Conservation (phyloP, 2,329 filamentous ascomycete genomes). For the Biscogniauxia marginata region DNA sequence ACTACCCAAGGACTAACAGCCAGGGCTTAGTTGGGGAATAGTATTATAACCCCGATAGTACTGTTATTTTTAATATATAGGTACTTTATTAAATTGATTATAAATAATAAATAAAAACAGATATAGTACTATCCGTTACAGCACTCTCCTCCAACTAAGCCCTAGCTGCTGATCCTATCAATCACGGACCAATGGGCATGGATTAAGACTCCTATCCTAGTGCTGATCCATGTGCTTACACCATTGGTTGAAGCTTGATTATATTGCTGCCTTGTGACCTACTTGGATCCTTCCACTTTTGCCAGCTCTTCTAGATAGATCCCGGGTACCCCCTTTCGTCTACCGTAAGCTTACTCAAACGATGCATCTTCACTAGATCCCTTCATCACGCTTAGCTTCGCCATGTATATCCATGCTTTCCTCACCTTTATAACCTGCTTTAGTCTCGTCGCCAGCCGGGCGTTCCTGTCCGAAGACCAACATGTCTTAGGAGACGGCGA, state of each 20-base stretch:
- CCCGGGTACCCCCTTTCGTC: background rate
- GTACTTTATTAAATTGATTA: too few relatives aligned
- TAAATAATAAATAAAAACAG: too few relatives aligned
- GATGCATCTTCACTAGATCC: background rate
- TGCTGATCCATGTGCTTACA: constrained; percentile 23
- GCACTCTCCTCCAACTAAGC: too few relatives aligned
- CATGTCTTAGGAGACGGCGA: constrained; percentile 11
- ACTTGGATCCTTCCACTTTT: background rate
- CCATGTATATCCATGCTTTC: constrained; percentile 16
- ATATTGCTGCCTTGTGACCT: constrained; percentile 17
- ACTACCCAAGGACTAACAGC: too few relatives aligned
- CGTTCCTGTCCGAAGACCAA: constrained; percentile 12
- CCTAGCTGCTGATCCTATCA: too few relatives aligned
- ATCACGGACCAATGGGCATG: too few relatives aligned
- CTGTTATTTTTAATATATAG: too few relatives aligned
- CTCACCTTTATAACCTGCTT: constrained; percentile 1
- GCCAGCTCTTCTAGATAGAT: background rate
- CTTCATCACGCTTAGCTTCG: constrained; percentile 12
- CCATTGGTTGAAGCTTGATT: constrained; percentile 16
- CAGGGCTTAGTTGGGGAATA: too few relatives aligned
- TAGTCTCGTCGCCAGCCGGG: constrained; percentile 2
- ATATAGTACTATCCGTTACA: too few relatives aligned
- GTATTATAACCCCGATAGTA: too few relatives aligned
- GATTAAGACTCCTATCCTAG: too few relatives aligned
- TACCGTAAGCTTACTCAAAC: background rate